These are phyloP conservation scores for Nakazawaea holstii DNA, from an alignment of 805 yeast species.

Conservation along the genomic window DNA sequence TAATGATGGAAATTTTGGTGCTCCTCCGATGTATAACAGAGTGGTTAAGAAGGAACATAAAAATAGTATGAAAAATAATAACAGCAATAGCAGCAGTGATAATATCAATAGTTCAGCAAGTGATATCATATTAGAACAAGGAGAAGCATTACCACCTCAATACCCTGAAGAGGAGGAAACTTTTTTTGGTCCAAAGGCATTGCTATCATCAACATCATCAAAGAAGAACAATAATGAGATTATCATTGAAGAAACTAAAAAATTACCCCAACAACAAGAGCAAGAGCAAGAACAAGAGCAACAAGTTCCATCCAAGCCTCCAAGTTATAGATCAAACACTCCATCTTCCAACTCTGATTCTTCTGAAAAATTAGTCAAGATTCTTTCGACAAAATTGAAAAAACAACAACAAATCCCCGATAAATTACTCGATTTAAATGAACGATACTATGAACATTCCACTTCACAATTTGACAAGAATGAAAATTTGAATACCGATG, in stretches of 20 bases:
- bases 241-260: too few relatives aligned
- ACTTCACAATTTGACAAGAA: constrained; percentile 9
- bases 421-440: constrained; percentile 6
- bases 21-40: constrained; percentile 30
- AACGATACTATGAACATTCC: constrained; percentile 10
- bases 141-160: constrained; percentile 67
- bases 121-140: constrained; percentile 61
- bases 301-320: constrained; percentile 8
- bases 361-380: constrained; percentile 3
- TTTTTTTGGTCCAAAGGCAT: constrained; percentile 44
- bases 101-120: neutral
- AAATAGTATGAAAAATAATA: neutral
- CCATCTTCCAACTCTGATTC: constrained; percentile 1
- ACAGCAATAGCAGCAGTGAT: neutral
- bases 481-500: constrained; percentile 1
- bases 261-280: too few relatives aligned
- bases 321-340: constrained; percentile 8
- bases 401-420: constrained; percentile 11
- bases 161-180: constrained; percentile 61
- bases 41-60: constrained; percentile 9
- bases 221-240: neutral
- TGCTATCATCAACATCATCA: neutral
- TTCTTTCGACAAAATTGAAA: neutral
- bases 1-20: constrained; percentile 33
- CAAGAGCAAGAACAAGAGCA: too few relatives aligned